A percentile compares a stretch with the other conserved stretches of the same genome.
These are phyloP conservation scores for Psilocybe azurescens DNA, from an alignment of 768 basidiomycete species.

Conservation along the genomic window DNA sequence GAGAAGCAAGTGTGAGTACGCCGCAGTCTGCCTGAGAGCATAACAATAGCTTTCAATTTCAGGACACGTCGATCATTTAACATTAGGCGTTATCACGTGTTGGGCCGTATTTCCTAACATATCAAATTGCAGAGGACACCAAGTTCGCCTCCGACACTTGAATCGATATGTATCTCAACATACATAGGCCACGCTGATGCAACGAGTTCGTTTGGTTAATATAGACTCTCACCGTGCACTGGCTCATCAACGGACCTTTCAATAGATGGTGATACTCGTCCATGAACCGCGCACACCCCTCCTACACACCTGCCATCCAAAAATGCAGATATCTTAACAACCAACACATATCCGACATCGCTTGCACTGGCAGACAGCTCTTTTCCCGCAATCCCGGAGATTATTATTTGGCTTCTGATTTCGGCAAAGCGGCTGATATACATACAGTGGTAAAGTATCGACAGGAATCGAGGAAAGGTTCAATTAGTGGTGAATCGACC, in stretches of 20 bases:
- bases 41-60: background rate
- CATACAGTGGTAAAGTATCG: slow-evolving; percentile 29
- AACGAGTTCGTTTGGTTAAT: background rate
- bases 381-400: slow-evolving; percentile 11
- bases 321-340: background rate
- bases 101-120: background rate
- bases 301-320: background rate
- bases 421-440: slow-evolving; percentile 23
- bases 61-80: slow-evolving; percentile 7
- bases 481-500: slow-evolving; percentile 23
- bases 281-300: background rate
- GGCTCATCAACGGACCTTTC: background rate
- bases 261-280: background rate
- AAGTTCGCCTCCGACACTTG: too few species aligned
- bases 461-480: slow-evolving; percentile 22
- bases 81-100: slow-evolving; percentile 4
- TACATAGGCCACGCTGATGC: background rate
- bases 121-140: background rate
- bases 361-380: background rate
- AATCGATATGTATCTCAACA: background rate
- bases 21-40: background rate
- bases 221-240: background rate
- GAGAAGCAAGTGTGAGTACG: slow-evolving; percentile 5
- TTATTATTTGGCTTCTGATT: slow-evolving; percentile 22
- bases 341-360: slow-evolving; percentile 4